Evolutionary conservation across 306 rosid genomes (phyloP), one percentile per base, ranked within the genome.

Genomic region (Inga laurina): DNA sequence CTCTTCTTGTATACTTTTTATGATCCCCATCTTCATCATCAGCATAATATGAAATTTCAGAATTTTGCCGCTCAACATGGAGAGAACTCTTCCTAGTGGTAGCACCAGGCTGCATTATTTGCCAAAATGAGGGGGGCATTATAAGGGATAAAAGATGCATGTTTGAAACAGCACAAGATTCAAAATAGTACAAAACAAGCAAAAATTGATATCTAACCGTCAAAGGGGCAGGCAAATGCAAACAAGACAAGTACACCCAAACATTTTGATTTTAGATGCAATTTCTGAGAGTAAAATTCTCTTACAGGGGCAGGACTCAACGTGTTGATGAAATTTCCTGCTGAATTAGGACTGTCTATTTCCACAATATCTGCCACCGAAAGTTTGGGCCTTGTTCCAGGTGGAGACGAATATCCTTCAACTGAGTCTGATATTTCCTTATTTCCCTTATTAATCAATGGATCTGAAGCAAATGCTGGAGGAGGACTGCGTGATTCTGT

Each of bases 391-490:
- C 93, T 89, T 75, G 89, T 82, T 76, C 94, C 92, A 81, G 86
- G 69, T 74, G 89, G 83, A 83, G 82, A 80, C 37, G 84, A 54
- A 82, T 74, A 84, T 54, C 88, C 95, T 64, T 91, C 93, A 24
- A 56, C 72, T 24, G 86, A 45, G 69, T 62, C 83, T 81, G 90
- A 84, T 82, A 88, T 90, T 80, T 85, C 90, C 81, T 77, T 85
- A 81, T 82, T 88, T 68, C 83, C 92, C 83, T 81, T 75, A 71
- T 80, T 34, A 89, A 90, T 68, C 88, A 95, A 87, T 30, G 97
- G 98, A 82, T 89, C 97, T 48, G 99, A 90, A 72, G 97, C 90
- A 88, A 96, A 97, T 24, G 98, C 98, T 83, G 97, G 95, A 48
- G 97, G 98, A 82, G 99, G 97, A 84, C 89, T 83, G 62, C 83